Conservation (phyloP, 2,329 filamentous ascomycete species). For the Alternaria sp. region DNA sequence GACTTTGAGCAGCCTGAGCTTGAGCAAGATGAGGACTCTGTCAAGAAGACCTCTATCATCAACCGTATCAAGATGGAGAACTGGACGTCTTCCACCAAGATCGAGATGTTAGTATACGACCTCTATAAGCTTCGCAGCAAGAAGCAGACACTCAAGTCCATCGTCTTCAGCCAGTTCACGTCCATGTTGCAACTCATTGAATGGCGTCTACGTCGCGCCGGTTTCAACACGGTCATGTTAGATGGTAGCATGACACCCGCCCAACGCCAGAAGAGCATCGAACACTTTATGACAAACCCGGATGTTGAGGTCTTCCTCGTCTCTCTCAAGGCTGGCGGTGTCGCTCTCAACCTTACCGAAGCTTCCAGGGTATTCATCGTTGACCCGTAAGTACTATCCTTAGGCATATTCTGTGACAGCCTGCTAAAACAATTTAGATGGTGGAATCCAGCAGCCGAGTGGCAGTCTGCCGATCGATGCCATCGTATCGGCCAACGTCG, state of each 20-base stretch:
- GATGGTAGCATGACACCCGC: slow-evolving; percentile 97
- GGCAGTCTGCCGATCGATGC: slow-evolving; percentile 87
- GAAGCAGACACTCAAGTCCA: slow-evolving; percentile 93
- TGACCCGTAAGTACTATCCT: slow-evolving; percentile 75
- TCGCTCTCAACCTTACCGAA: slow-evolving; percentile 93
- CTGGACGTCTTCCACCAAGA: slow-evolving; percentile 98
- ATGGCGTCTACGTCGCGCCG: slow-evolving; percentile 94
- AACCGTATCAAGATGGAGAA: slow-evolving; percentile 99
- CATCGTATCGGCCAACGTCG: slow-evolving; percentile 96
- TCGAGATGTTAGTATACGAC: slow-evolving; percentile 94
- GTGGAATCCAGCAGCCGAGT: slow-evolving; percentile 99
- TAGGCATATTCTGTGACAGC: background rate
- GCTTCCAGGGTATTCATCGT: slow-evolving; percentile 95
- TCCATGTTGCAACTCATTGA: slow-evolving; percentile 97
- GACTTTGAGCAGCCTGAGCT: slow-evolving; percentile 96
- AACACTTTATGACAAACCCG: slow-evolving; percentile 94
- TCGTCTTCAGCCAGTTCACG: slow-evolving; percentile 97
- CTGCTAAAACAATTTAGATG: slow-evolving; percentile 65
- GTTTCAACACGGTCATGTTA: slow-evolving; percentile 97
- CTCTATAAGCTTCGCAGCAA: slow-evolving; percentile 90
- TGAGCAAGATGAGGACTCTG: slow-evolving; percentile 83
- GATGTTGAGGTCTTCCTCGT: slow-evolving; percentile 97
- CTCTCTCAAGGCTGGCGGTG: slow-evolving; percentile 93
- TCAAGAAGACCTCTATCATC: slow-evolving; percentile 97
- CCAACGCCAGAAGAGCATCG: slow-evolving; percentile 90